Base-by-base conservation (phyloP, 2,329 filamentous ascomycete genomes). In the Colletotrichum ledebouriae region DNA sequence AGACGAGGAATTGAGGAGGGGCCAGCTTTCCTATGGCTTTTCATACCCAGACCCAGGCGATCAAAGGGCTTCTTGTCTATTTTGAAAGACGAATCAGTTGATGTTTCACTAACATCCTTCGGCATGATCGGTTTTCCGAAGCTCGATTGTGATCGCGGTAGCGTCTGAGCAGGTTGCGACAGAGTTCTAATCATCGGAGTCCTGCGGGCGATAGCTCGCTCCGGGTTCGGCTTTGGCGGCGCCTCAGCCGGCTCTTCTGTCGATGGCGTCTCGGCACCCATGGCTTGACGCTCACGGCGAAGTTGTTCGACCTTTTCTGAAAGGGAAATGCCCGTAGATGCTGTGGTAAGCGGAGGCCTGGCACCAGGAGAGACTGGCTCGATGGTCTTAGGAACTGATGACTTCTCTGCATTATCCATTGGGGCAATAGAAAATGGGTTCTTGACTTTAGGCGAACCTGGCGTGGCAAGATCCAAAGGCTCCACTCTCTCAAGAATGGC, bases 1-100 rank as follows among this genome's bases (percentile, higher is more conserved):
- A 96, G 96, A 37, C 96, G 89, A 33, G 94, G 94, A 69, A 99
- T 98, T 47, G 95, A 86, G 1, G 96, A 98, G n/a, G 84, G 80
- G 3, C 82, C 83, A 1, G 78, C 76, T 74, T 89, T 90, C 29
- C 85, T 80, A 66, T 84, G 79, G 20, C 79, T 79, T 75, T 94
- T 95, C 64, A 93, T 80, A 33, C 84, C 85, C 2, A 95, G 79
- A 0, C 89, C 90, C 12, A 94, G 81, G 62, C 91, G 89, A 72
- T 94, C 94, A 13, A 89, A 89, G 63, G 97, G 83, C 73, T 93
- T 94, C 79, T 93, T 95, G 70, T 97, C 93, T 39, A 80, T 80
- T 72, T 85, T 87, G 63, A 79, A 71, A 22, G 82, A 79, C 9
- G 80, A 79, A 49, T 83, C 83, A 3, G 77, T 75, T 9, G 76